phyloP scores from a whole-genome alignment of 805 yeast species.

The Starmerella floris region DNA sequence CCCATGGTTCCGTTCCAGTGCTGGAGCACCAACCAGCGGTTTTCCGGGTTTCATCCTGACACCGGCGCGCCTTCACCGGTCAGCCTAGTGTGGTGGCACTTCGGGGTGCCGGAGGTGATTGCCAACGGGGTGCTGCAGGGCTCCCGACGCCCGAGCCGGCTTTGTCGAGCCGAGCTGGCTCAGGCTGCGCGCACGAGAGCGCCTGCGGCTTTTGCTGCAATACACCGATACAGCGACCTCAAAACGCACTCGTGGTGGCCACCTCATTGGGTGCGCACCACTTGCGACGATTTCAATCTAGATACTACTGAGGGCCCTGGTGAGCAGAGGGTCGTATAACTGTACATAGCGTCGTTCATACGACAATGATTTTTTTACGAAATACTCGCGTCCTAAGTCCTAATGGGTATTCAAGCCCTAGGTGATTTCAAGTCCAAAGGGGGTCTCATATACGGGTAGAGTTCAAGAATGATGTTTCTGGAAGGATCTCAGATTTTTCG shows the following conservation, averaged over 20 bases:
- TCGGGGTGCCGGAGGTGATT: constrained; percentile 16
- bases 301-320: not conserved
- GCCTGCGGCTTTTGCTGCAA: not conserved
- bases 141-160: constrained; percentile 11
- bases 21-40: constrained; percentile 5
- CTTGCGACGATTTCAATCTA: constrained; percentile 14
- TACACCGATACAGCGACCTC: constrained; percentile 7
- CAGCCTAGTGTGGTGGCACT: constrained; percentile 17
- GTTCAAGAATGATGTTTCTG: too few species aligned
- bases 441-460: too few species aligned
- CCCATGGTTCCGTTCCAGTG: constrained; percentile 13
- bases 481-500: too few species aligned
- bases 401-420: too few species aligned
- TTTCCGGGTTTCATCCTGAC: constrained; percentile 10
- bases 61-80: constrained; percentile 14
- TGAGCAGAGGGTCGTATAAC: not conserved
- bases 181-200: not conserved
- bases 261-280: constrained; percentile 18
- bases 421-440: too few species aligned
- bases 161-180: constrained; percentile 10
- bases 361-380: too few species aligned
- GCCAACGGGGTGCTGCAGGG: constrained; percentile 21
- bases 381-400: too few species aligned
- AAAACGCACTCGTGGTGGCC: constrained; percentile 14
- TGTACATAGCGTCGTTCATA: too few species aligned